These are phyloP conservation scores for Salix arbutifolia DNA, from an alignment of 345 rosid genomes.

Conservation along the genomic window DNA sequence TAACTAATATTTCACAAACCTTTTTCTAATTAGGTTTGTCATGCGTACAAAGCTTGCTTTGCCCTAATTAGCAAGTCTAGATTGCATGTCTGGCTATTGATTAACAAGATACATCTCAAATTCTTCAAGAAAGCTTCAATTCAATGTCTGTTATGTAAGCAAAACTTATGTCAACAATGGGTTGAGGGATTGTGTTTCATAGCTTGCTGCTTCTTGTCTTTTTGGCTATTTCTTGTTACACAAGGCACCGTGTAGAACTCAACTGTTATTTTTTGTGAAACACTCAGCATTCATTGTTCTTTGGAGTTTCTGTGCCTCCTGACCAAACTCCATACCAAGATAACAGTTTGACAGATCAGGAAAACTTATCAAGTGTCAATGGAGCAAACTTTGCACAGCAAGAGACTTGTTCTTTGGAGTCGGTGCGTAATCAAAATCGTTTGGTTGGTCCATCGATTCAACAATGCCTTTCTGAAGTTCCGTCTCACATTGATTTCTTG, in stretches of 20 bases:
- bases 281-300: not conserved
- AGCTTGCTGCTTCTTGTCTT: not conserved
- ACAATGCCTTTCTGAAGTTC: not conserved
- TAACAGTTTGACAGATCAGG: too few relatives aligned
- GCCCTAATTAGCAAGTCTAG: too few relatives aligned
- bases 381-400: not conserved
- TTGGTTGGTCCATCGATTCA: not conserved
- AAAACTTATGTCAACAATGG: not conserved
- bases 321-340: too few relatives aligned
- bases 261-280: not conserved
- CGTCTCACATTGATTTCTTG: not conserved
- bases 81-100: not conserved
- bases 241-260: not conserved
- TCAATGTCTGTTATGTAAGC: not conserved
- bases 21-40: too few relatives aligned
- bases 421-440: not conserved
- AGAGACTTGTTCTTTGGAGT: not conserved
- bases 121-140: not conserved
- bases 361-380: not conserved
- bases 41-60: too few relatives aligned
- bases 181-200: not conserved
- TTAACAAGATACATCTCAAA: not conserved
- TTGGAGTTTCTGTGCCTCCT: too few relatives aligned
- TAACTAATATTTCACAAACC: too few relatives aligned
- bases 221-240: not conserved